Evolutionary conservation across 257 asterid genomes (phyloP), one percentile per base, ranked within the genome.

Genomic region (Vinca minor): DNA sequence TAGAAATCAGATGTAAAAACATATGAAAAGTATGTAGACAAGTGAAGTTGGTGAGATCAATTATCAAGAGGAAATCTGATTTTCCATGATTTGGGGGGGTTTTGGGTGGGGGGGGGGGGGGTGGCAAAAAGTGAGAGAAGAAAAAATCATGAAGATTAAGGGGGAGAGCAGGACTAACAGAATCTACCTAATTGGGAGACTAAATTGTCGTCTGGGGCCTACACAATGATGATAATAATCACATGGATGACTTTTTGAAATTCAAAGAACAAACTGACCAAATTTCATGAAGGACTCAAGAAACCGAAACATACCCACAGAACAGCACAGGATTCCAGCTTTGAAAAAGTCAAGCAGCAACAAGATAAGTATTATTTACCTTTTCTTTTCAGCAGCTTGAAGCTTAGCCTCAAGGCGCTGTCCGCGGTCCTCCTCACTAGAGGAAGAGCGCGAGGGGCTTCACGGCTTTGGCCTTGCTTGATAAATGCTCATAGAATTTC

Each of bases 381-480:
- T 84, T 77, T 93, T 93, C 76, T 80, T 86, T 72, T 93, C 94
- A 64, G 98, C 98, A 79, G 97, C 98, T 75, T 79, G 87, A 68
- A 93, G 96, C 83, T 87, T 93, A 46, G 98, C 98, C 85, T 93
- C 97, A 1, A 93, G 92, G 46, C 97, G 95, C 78, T 85, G 96
- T 67, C 92, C 98, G 62, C 67, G 88, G 64, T 87, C 91, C 42
- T 87, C 97, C 70, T 84, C 95, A n/a, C 72, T 42, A 41, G 89
- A 80, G 14, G 89, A 78, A 45, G 88, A 80, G 36, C 79, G 83
- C 2, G 90, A 77, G 72, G 96, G 97, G 73, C 95, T 89, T 81
- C 88, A 80, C 5, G 94, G 84, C 79, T 89, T 93, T 77, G 39
- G 97, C 98, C 85, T 87, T 93, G 84, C 84, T 93, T 50, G 97